Evolutionary conservation across 2,329 filamentous ascomycete genomes (phyloP), one percentile per base, ranked within the genome.

Genomic region (Penicillium sp.): DNA sequence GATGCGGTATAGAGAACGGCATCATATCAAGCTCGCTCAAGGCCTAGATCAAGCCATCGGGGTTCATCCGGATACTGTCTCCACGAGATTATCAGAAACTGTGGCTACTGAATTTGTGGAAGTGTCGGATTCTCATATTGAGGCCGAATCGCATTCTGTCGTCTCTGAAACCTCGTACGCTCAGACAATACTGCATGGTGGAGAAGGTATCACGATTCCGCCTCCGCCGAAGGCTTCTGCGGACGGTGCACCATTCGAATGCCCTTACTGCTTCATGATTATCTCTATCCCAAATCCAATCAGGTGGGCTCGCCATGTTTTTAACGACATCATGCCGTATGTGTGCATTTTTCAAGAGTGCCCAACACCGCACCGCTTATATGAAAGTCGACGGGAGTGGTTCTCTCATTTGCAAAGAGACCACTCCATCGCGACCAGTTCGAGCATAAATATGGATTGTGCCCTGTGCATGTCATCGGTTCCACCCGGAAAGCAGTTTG

Each of bases 251-350:
- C 61, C 65, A 0, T 75, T 76, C 45, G 65, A 75, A 48, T 77
- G 75, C 24, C 75, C 72, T 0, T 75, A 74, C 8, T 77, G 75
- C 44, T 75, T 65, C 24, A 64, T 67, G 42, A 64, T 73, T 7
- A 64, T 75, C 3, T 65, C 54, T 5, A 63, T 67, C 0, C 61
- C 24, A 3, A 61, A 51, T 3, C 55, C 54, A 19, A 8, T 9
- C 1, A 55, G 67, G 3, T 76, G 73, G 73, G 68, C 62, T 64
- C 73, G 61, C 11, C 75, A 77, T 40, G 59, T 77, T 0, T 71
- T 71, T 37, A 51, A 51, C 2, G 75, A 77, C 19, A 52, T 77
- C 0, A 62, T 68, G 1, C 74, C 74, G 0, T 77, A 77, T 24
- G 54, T 64, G 0, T 77, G 75, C 34, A 37, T 74, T 0, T 58